Conservation (phyloP, 169 alveolate genomes). For the Neospora caninum region DNA sequence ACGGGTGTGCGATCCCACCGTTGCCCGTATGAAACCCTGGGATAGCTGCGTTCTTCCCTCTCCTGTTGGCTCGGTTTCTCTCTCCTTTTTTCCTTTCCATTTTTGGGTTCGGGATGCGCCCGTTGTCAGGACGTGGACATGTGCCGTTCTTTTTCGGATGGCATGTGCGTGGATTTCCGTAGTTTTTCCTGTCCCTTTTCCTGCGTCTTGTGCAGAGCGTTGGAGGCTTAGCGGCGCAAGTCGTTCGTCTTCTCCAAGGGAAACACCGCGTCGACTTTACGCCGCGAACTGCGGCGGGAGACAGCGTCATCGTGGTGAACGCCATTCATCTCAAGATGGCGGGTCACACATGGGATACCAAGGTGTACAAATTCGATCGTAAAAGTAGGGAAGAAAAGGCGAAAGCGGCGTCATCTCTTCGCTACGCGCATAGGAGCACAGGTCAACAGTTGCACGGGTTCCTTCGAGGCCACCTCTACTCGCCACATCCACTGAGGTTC, state of each 20-base stretch:
- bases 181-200: not conserved
- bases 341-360: constrained; percentile 93
- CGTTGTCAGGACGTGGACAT: too few species aligned
- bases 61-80: too few species aligned
- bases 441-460: not conserved
- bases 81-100: too few species aligned
- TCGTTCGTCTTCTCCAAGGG: constrained; percentile 67
- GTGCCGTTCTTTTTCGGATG: too few species aligned
- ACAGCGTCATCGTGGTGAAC: constrained; percentile 89
- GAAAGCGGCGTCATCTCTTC: not conserved
- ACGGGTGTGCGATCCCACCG: too few species aligned
- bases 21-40: too few species aligned
- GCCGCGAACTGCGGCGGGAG: constrained; percentile 74
- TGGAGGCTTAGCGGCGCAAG: constrained; percentile 59
- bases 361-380: constrained; percentile 85
- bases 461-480: too few species aligned
- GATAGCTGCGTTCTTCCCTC: too few species aligned
- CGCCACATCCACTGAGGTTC: too few species aligned
- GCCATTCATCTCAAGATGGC: constrained; percentile 86
- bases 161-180: not conserved
- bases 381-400: constrained; percentile 72
- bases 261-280: constrained; percentile 68
- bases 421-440: not conserved
- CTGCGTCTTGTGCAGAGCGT: constrained; percentile 43
- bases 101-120: too few species aligned